Percentiles rank a stretch among this genome's conserved stretches.
These are phyloP conservation scores for Haberlea rhodopensis DNA, from an alignment of 257 asterid species.

Conservation along the genomic window DNA sequence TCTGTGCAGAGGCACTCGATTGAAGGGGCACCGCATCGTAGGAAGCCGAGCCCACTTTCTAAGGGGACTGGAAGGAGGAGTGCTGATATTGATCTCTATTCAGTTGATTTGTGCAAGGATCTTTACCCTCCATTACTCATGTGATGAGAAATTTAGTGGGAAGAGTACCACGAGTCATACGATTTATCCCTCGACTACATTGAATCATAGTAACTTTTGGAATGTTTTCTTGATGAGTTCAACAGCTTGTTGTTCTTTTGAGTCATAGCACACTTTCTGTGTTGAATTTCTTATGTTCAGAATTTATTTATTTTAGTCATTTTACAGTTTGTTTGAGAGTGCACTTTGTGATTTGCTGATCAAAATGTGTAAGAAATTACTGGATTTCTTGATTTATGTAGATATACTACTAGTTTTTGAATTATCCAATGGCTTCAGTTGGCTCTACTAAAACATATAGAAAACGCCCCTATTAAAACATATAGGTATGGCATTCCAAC, in stretches of 20 bases:
- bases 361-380: too few species aligned
- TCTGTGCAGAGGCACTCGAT: constrained; percentile 12
- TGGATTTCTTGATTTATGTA: too few species aligned
- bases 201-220: background rate
- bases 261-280: too few species aligned
- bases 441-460: too few species aligned
- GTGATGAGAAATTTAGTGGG: constrained; percentile 17
- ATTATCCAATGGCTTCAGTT: too few species aligned
- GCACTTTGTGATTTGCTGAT: too few species aligned
- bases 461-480: too few species aligned
- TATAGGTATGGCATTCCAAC: too few species aligned
- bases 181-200: background rate
- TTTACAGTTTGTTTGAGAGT: too few species aligned
- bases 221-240: background rate
- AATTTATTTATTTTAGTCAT: too few species aligned
- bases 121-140: constrained; percentile 45
- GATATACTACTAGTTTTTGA: too few species aligned
- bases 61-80: constrained; percentile 17
- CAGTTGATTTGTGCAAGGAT: constrained; percentile 48
- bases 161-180: background rate
- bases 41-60: constrained; percentile 20
- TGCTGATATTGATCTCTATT: constrained; percentile 38
- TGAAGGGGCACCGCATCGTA: constrained; percentile 4
- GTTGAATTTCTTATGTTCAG: background rate
- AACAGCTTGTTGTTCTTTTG: constrained; percentile 17